phyloP scores from a whole-genome alignment of 768 basidiomycete genomes.

The Rhizopogon vinicolor region DNA sequence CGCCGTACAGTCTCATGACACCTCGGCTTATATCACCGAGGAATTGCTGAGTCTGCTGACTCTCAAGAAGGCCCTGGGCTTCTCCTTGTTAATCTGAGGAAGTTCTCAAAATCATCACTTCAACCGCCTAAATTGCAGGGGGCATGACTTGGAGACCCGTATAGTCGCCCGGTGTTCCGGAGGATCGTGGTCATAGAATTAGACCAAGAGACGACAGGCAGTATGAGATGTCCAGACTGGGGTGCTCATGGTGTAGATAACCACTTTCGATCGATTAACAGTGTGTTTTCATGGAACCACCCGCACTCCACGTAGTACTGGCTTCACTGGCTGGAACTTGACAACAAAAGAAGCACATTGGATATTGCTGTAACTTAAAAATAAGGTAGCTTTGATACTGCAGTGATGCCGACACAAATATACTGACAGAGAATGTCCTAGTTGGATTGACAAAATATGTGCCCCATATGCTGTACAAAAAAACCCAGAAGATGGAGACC shows the following conservation, averaged over 20 bases:
- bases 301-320: neutral
- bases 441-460: neutral
- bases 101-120: too few relatives aligned
- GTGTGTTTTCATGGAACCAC: neutral
- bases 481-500: neutral
- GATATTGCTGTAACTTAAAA: slow-evolving; percentile 2
- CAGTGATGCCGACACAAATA: neutral
- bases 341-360: neutral
- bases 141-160: too few relatives aligned
- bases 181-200: too few relatives aligned
- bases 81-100: too few relatives aligned
- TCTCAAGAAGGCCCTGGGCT: neutral
- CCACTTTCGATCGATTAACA: neutral
- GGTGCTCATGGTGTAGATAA: too few relatives aligned
- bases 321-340: neutral
- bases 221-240: too few relatives aligned
- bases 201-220: too few relatives aligned
- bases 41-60: neutral
- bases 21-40: neutral
- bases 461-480: neutral
- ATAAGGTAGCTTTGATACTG: slow-evolving; percentile 7
- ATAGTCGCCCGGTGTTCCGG: too few relatives aligned
- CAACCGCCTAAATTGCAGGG: too few relatives aligned
- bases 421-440: neutral
- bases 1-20: neutral